These are phyloP conservation scores for Botrytis galanthina DNA, from an alignment of 2,329 filamentous ascomycete species.

Conservation along the genomic window DNA sequence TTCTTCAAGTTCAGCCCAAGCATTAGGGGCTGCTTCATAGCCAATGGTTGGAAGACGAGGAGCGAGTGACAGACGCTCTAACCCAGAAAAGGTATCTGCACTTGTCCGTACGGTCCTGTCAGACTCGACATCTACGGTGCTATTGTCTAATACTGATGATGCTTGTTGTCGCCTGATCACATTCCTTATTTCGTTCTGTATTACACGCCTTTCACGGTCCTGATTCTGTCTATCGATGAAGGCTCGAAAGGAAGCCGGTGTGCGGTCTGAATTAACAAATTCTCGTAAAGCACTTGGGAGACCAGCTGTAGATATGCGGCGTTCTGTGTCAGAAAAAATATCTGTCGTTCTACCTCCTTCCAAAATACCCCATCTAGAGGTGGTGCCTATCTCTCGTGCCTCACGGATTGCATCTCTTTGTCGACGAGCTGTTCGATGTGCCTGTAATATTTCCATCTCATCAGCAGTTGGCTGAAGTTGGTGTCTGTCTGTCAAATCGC, in stretches of 20 bases:
- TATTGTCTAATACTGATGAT: conserved; percentile 34
- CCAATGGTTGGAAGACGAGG: conserved; percentile 33
- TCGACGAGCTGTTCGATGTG: conserved; percentile 53
- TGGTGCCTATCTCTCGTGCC: conserved; percentile 25
- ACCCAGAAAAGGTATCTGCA: conserved; percentile 31
- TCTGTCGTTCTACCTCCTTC: conserved; percentile 26
- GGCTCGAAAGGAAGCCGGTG: conserved; percentile 35
- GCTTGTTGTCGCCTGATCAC: conserved; percentile 23
- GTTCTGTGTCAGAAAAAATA: conserved; percentile 22
- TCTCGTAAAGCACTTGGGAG: conserved; percentile 36
- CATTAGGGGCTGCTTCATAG: conserved; percentile 36
- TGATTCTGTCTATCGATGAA: conserved; percentile 40
- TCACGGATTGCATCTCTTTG: conserved; percentile 38
- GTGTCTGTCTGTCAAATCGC: conserved; percentile 43
- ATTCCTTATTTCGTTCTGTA: conserved; percentile 30
- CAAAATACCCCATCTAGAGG: conserved; percentile 24
- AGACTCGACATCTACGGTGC: conserved; percentile 26
- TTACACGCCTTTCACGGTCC: conserved; percentile 35
- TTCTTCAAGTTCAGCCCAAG: conserved; percentile 46
- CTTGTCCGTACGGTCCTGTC: conserved; percentile 21
- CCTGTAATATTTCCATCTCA: conserved; percentile 56
- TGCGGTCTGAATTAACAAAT: conserved; percentile 36
- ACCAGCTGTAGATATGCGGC: conserved; percentile 29
- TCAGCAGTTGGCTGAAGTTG: conserved; percentile 53
- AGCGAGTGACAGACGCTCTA: conserved; percentile 32